Percentiles rank a stretch among this genome's conserved stretches.
phyloP scores from a whole-genome alignment of 179 eudicot species.

The Beta macrorhiza region DNA sequence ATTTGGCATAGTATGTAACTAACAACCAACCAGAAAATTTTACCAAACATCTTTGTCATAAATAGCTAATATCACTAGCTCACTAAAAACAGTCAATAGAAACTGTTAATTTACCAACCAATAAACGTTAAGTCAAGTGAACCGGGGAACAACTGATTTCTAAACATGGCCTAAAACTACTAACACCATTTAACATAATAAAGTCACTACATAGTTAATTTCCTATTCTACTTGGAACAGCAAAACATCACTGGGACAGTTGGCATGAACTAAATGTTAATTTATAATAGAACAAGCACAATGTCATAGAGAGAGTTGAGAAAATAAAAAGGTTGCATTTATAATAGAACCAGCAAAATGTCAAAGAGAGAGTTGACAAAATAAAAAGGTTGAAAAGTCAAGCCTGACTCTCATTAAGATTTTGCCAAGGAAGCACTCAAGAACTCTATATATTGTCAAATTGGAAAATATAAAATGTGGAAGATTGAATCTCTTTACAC shows the following conservation, averaged over 20 bases:
- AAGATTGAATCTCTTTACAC: background rate
- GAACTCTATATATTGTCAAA: background rate
- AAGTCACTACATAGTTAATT: slow-evolving; percentile 11
- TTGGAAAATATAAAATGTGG: background rate
- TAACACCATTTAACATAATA: background rate
- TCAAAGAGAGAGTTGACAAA: too few relatives aligned
- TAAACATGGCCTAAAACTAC: background rate
- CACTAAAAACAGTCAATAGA: too few relatives aligned
- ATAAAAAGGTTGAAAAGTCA: too few relatives aligned
- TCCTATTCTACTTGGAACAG: slow-evolving; percentile 14
- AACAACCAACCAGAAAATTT: too few relatives aligned
- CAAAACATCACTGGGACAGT: slow-evolving; percentile 10
- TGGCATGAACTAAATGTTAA: background rate
- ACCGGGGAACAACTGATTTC: background rate
- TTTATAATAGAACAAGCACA: background rate
- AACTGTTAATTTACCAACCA: too few relatives aligned
- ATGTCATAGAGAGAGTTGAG: slow-evolving; percentile 19
- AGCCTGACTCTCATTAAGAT: too few relatives aligned
- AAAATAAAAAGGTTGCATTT: background rate
- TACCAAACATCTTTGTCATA: too few relatives aligned
- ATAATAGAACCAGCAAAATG: too few relatives aligned
- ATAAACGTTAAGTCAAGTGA: background rate
- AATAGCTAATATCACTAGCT: too few relatives aligned
- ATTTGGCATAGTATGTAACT: too few relatives aligned
- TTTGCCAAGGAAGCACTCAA: too few relatives aligned